Base-by-base conservation (phyloP, 2,329 filamentous ascomycete genomes). In the Apiospora hydei region DNA sequence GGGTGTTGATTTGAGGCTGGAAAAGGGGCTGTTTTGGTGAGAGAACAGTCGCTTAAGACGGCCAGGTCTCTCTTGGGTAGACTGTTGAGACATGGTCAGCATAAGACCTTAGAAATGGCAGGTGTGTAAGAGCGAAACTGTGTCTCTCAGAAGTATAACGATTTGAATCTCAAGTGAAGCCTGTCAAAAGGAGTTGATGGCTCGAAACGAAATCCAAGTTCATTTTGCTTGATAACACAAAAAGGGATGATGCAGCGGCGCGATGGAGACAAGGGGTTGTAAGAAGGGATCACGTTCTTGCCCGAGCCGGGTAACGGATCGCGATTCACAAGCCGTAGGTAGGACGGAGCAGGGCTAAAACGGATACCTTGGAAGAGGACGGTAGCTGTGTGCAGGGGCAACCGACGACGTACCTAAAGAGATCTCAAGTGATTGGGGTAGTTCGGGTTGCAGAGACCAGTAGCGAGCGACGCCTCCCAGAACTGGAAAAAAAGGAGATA, bases 31-130 rank as follows among this genome's bases (percentile, higher is more conserved):
- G 24, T 47, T 24, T 26, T 44, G 44, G 24, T 34, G 43, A 26
- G 44, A 47, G 44, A 68, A 68, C 26, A 68, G 66, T 47, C 66
- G 41, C 66, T 68, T 68, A 24, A 68, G 57, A 41, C 57, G 57
- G 57, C 18, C 8, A 41, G 57, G 57, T 21, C 57, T 41, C n/a
- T 41, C 57, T 41, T 41, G 57, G 34, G n/a, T 13, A n/a, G 57
- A 13, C 57, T 64, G 57, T 30, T 41, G 34, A 64, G 57, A 34
- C 57, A 64, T 64, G 34, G 57, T 64, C 4, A 41, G 57, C 34
- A 11, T 64, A 10, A 41, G 57, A 8, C 30, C 41, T n/a, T 21
- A n/a, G 18, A 11, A 14, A 38, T 4, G 57, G n/a, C 18, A 64
- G 21, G 34, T 14, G 24, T 64, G 57, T 41, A 41, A 64, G 41